Base-by-base conservation (phyloP, 2,329 filamentous ascomycete genomes). In the Knoxdaviesia capensis region DNA sequence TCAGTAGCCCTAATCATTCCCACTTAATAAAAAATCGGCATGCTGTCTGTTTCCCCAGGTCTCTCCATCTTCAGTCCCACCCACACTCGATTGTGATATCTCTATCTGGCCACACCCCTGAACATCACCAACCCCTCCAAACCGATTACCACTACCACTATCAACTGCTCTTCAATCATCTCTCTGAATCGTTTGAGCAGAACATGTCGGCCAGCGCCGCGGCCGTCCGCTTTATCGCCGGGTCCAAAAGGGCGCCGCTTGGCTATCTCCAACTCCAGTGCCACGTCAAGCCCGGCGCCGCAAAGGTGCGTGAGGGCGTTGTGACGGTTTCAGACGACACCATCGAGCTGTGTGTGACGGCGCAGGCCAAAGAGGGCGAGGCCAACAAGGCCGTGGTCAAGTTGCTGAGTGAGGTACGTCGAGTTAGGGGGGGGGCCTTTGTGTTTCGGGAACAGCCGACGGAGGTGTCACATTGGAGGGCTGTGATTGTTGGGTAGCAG, bases 301-400 rank as follows among this genome's bases (percentile, higher is more conserved):
- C 64, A 53, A 72, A 69, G 31, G 62, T 63, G 29, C 68, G 76
- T 33, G 69, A 80, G 49, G 78, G 78, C 9, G 63, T 84, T 38
- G 52, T 60, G 3, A 61, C 63, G 1, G 56, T 84, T 4, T 66
- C 66, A 0, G 64, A 73, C 29, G 64, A 71, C 6, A 59, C 59
- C 2, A 65, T 84, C 39, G 69, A 80, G 45, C 54, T 85, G 1
- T 78, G 74, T 39, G 77, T 83, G 3, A 59, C 77, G 1, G 77
- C 76, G 0, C 74, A 69, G 47, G 66, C 79, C 7, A 65, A 68
- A 46, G 74, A 82, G 9, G 77, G 77, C 9, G 74, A 80, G 52
- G 72, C 79, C 5, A 84, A 84, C 52, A 70, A 69, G 52, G 77
- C 78, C 5, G 73, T 81, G 3, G 58, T 74, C 40, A 62, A 68